Evolutionary conservation across 2,329 filamentous ascomycete genomes (phyloP), one percentile per base, ranked within the genome.

Genomic region (Fusarium keratoplasticum): DNA sequence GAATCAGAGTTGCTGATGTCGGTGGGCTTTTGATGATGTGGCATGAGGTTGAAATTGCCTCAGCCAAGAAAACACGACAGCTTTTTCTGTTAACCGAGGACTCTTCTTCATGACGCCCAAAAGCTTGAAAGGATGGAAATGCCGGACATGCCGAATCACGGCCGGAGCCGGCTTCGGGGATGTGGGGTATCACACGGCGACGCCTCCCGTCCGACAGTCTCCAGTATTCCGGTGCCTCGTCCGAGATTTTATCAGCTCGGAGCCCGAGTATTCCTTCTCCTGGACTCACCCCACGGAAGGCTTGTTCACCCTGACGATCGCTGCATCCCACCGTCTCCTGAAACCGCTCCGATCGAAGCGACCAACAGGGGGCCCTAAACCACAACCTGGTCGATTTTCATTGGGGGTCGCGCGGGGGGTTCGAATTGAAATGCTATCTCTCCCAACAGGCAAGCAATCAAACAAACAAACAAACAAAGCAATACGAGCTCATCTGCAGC

Each of bases 271-370:
- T 9, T 22, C 22, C 42, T 18, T 25, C 42, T 47, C 42, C 20
- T 47, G 42, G 42, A 6, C 22, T 27, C 42, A 27, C 42, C 22
- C 42, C 42, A 31, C 27, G 50, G 52, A 57, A 36, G 52, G 52
- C 52, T 16, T 31, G 35, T 55, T 70, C 44, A 47, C 27, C 70
- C 71, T 73, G 47, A 33, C 58, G 59, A 71, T 73, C 62, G 57
- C 42, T 36, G 59, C 61, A 57, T 71, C 14, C 70, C 62, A 73
- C 70, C 66, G 66, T 40, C 22, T 66, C 71, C 71, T 73, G 70
- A 73, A 73, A 73, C 71, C 54, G 58, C 40, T 31, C 50, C 9
- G 36, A 60, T 44, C 57, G 57, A 44, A 33, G 55, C 61, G 31
- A 36, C 50, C 42, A 61, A 22, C 42, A 47, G 42, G 42, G 42